Base-by-base conservation (phyloP, 805 yeast genomes). In the Teunomyces aglyptinius region DNA sequence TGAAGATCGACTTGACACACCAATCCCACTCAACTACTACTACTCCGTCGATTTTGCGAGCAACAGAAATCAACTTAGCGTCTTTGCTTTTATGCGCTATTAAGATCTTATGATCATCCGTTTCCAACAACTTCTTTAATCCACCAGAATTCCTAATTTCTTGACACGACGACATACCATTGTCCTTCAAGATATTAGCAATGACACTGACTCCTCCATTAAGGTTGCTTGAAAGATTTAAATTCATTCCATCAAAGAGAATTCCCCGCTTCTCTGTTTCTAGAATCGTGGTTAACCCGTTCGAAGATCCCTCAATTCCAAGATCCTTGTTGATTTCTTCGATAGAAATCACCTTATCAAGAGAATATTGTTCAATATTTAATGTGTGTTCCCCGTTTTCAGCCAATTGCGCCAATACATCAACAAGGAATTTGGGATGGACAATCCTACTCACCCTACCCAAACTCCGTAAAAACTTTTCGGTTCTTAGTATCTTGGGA, bases 401-500 rank as follows among this genome's bases (percentile, higher is more conserved):
- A 22, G 49, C 52, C 7, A 19, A 38, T 5, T 42, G 39, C 2
- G 38, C 28, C 22, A 81, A 47, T 0, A 81, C 68, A 35, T 78
- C 80, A 2, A 64, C 65, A 2, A 84, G 48, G 49, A 81, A 84
- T 3, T 65, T 58, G 0, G 90, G 88, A 27, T 80, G 77, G 1
- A 86, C 53, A 3, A 83, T 77, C 45, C 70, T 65, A n/a, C 67
- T 64, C 7, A 80, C 81, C 35, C 71, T 71, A 44, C 89, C 80
- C 43, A 90, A 66, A 16, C 90, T 81, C 36, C 78, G 77, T 45
- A 92, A 72, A 57, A 92, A 91, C 65, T 92, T 94, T 48, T 86
- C 96, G 0, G 98, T 92, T 53, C 97, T 73, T 55, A 86, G 60
- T n/a, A 86, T 74, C 49, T 81, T 81, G 1, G 97, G 96, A 0